Conservation (phyloP, 805 yeast genomes). For the Brettanomyces custersianus region DNA sequence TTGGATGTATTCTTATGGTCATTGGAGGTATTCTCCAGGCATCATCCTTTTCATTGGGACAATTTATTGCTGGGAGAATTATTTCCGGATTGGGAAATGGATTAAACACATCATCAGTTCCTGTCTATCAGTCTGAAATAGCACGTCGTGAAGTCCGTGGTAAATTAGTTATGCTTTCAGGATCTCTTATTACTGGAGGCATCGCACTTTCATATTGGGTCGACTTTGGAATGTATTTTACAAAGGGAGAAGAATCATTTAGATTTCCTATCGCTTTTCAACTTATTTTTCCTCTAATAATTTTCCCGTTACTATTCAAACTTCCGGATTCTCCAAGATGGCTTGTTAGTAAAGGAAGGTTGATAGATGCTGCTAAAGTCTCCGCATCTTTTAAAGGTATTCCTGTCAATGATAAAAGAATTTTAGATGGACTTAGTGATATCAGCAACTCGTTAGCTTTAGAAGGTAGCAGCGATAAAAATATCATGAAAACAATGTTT, state of each 20-base stretch:
- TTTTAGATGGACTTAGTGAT: constrained; percentile 12
- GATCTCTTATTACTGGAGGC: constrained; percentile 21
- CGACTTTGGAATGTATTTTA: constrained; percentile 27
- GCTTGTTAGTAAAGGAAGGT: constrained; percentile 29
- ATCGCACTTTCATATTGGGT: constrained; percentile 28
- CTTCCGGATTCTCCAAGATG: constrained; percentile 38
- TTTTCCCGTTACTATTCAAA: constrained; percentile 10
- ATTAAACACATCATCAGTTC: constrained; percentile 26
- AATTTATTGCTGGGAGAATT: constrained; percentile 25
- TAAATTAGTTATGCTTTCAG: constrained; percentile 21
- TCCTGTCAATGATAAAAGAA: constrained; percentile 7
- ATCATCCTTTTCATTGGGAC: constrained; percentile 15
- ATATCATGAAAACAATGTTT: constrained; percentile 16
- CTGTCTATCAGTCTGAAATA: constrained; percentile 28
- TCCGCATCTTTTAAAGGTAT: constrained; percentile 33
- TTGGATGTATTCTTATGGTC: constrained; percentile 28
- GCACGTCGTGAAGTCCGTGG: constrained; percentile 26
- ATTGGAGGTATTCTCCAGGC: constrained; percentile 22
- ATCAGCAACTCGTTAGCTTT: constrained; percentile 13
- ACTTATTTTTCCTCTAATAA: constrained; percentile 12
- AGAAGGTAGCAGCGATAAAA: constrained; percentile 20
- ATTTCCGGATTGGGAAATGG: constrained; percentile 31
- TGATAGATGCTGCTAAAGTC: constrained; percentile 33
- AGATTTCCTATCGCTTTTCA: constrained; percentile 31
- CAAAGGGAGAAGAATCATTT: constrained; percentile 21